Evolutionary conservation across 805 yeast genomes (phyloP).

Genomic region (Saturnispora zaruensis): DNA sequence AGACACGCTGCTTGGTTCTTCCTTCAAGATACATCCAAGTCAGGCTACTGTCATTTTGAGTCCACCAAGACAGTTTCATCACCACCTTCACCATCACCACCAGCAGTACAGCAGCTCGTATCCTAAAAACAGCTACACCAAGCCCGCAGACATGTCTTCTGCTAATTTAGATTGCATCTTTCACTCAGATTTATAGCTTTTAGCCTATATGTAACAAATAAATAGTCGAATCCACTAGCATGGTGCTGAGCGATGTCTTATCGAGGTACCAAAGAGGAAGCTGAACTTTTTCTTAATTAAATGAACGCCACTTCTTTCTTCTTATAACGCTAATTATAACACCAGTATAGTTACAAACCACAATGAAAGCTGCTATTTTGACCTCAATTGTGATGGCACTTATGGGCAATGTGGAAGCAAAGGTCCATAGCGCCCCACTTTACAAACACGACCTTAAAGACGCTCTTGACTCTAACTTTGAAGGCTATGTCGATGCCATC

Average conservation of each 20-base stretch:
- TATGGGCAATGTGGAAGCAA: conserved; percentile 31
- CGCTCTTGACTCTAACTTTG: conserved; percentile 37
- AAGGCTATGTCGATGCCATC: conserved; percentile 41
- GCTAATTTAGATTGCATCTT: neutral
- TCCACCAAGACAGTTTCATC: neutral
- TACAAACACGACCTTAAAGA: conserved; percentile 41
- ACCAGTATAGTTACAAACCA: neutral
- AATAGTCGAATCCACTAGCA: neutral
- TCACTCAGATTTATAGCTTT: neutral
- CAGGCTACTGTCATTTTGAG: neutral
- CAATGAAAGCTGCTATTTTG: conserved; percentile 25
- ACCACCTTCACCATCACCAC: neutral
- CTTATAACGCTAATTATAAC: neutral
- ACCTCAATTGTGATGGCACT: conserved; percentile 27
- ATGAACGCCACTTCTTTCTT: conserved; percentile 1
- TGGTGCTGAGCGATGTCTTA: conserved; percentile 2
- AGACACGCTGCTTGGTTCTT: neutral
- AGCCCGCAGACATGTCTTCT: neutral
- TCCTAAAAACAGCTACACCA: conserved; percentile 11
- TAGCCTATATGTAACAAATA: neutral
- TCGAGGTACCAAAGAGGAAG: neutral
- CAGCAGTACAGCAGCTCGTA: neutral
- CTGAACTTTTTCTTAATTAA: neutral
- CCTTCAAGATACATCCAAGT: neutral
- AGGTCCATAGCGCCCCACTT: conserved; percentile 39